Percentiles rank a stretch among this genome's conserved stretches.
phyloP scores from a whole-genome alignment of 768 basidiomycete genomes.

The Hygrocybe punicea region DNA sequence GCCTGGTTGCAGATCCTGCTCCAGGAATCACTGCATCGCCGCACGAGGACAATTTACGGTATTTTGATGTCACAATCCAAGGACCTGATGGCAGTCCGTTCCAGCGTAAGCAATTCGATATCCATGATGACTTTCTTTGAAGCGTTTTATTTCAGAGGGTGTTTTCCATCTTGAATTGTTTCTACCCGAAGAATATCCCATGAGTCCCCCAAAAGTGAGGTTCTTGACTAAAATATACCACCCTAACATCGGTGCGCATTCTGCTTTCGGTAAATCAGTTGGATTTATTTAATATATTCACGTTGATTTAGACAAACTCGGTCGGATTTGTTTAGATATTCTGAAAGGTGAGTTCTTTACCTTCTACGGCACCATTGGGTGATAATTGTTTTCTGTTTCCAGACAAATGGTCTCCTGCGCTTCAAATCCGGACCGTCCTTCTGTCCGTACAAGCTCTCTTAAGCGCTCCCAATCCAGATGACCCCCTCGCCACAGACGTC shows the following conservation, averaged over 20 bases:
- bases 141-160: constrained; percentile 57
- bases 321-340: constrained; percentile 97
- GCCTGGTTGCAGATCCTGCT: constrained; percentile 92
- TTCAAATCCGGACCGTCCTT: constrained; percentile 97
- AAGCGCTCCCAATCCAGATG: constrained; percentile 94
- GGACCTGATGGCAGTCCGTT: constrained; percentile 96
- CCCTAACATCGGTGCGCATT: constrained; percentile 89
- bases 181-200: constrained; percentile 98
- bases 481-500: constrained; percentile 89
- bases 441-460: constrained; percentile 96
- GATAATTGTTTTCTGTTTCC: constrained; percentile 5
- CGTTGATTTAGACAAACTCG: constrained; percentile 78
- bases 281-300: not conserved
- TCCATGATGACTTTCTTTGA: constrained; percentile 1
- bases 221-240: constrained; percentile 99
- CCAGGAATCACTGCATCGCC: constrained; percentile 95
- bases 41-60: constrained; percentile 95
- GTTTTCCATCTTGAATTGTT: constrained; percentile 96
- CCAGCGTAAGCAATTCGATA: constrained; percentile 49
- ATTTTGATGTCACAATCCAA: constrained; percentile 97
- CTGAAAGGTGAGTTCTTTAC: constrained; percentile 67
- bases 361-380: not conserved
- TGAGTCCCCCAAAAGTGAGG: constrained; percentile 97
- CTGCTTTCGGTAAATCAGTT: not conserved
- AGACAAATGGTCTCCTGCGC: constrained; percentile 99